Percentiles rank a stretch among this genome's conserved stretches.
Conservation (phyloP, 495 filamentous ascomycete genomes). For the Penicillium atrosanguineum region DNA sequence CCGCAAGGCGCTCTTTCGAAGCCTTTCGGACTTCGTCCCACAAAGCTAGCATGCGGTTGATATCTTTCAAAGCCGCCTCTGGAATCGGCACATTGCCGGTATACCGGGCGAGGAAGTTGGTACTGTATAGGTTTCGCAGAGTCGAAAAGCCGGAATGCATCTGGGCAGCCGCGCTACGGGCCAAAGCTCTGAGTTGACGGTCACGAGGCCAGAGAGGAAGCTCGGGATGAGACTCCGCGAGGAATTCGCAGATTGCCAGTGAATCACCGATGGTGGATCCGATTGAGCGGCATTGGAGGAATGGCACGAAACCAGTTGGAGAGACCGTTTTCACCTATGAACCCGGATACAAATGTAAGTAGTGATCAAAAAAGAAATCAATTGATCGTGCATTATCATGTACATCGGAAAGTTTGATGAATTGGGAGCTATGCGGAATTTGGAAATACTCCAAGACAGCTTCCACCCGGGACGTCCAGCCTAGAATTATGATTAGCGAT, state of each 20-base stretch:
- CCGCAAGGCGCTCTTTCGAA: slow-evolving; percentile 23
- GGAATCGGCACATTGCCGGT: slow-evolving; percentile 30
- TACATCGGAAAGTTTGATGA: slow-evolving; percentile 27
- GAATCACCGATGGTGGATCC: slow-evolving; percentile 45
- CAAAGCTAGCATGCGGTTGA: slow-evolving; percentile 21
- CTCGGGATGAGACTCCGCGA: slow-evolving; percentile 47
- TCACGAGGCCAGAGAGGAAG: slow-evolving; percentile 47
- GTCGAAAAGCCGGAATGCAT: slow-evolving; percentile 55
- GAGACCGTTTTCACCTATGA: slow-evolving; percentile 27
- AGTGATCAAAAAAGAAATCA: not conserved
- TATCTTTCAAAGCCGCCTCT: slow-evolving; percentile 24
- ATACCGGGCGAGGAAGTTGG: slow-evolving; percentile 44
- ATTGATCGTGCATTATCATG: not conserved
- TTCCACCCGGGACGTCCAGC: slow-evolving; percentile 37
- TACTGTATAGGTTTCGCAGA: slow-evolving; percentile 41
- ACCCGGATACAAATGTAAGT: not conserved
- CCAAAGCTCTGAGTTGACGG: slow-evolving; percentile 43
- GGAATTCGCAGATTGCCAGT: slow-evolving; percentile 53
- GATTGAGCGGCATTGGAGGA: slow-evolving; percentile 27
- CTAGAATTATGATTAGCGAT: slow-evolving; percentile 15
- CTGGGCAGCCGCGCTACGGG: slow-evolving; percentile 48
- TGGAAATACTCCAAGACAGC: slow-evolving; percentile 37
- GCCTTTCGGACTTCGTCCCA: slow-evolving; percentile 21
- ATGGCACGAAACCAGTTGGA: slow-evolving; percentile 31
- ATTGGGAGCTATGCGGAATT: slow-evolving; percentile 27